Percentiles rank a stretch among this genome's conserved stretches.
Conservation (phyloP, 148 eudicot species). For the Camellia lanceoleosa region DNA sequence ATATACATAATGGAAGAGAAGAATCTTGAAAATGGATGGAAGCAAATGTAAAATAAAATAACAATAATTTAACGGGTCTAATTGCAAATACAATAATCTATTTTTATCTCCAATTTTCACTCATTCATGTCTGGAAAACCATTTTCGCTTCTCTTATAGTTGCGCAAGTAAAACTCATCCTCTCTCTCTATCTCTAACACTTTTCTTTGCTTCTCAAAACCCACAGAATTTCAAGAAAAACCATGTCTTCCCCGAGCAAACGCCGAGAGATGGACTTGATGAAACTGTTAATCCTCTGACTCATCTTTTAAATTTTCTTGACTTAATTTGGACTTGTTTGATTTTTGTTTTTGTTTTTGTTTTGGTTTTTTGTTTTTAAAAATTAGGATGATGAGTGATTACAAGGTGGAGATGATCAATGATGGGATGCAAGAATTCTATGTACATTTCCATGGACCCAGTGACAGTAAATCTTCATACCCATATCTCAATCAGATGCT, state of each 20-base stretch:
- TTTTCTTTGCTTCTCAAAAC: constrained; percentile 2
- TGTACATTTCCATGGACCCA: constrained; percentile 88
- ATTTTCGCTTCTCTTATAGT: constrained; percentile 16
- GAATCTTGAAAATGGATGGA: constrained; percentile 11
- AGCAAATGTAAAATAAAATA: neutral
- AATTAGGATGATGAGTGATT: constrained; percentile 94
- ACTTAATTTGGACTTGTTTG: neutral
- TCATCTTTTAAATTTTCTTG: neutral
- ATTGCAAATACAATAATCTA: constrained; percentile 1
- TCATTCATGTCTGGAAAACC: constrained; percentile 21
- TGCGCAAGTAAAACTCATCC: constrained; percentile 21
- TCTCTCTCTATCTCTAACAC: neutral
- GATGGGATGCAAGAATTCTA: constrained; percentile 92
- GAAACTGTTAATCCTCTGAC: constrained; percentile 60
- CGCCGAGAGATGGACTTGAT: constrained; percentile 95
- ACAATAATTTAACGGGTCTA: constrained; percentile 7
- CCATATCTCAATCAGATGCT: constrained; percentile 14
- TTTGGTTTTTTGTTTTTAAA: constrained; percentile 13
- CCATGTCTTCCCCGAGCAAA: constrained; percentile 98
- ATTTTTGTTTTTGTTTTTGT: neutral
- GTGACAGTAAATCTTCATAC: constrained; percentile 53
- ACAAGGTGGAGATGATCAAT: constrained; percentile 94
- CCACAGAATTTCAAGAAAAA: constrained; percentile 5
- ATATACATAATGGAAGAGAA: neutral
- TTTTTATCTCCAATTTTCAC: constrained; percentile 21